These are phyloP conservation scores for Gentiana dahurica DNA, from an alignment of 257 asterid genomes.

Conservation along the genomic window DNA sequence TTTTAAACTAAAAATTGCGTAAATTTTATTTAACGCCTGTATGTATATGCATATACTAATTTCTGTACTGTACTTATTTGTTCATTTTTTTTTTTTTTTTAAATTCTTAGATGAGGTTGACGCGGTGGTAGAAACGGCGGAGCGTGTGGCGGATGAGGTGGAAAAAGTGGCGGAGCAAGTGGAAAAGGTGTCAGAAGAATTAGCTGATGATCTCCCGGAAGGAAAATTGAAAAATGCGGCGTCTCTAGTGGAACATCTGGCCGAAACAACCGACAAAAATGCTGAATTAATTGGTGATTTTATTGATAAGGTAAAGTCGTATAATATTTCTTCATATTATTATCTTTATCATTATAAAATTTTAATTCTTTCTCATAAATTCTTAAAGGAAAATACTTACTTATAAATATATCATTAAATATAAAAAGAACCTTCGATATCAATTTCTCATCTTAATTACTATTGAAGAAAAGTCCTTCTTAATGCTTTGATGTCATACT, in stretches of 20 bases:
- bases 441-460: no score
- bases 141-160: slow-evolving; percentile 13
- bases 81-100: not conserved
- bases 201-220: slow-evolving; percentile 16
- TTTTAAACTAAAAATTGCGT: not conserved
- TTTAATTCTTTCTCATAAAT: no score
- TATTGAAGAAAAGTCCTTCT: no score
- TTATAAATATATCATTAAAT: no score
- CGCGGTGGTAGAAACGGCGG: slow-evolving; percentile 9
- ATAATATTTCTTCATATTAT: no score
- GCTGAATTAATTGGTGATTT: slow-evolving; percentile 13
- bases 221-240: slow-evolving; percentile 11
- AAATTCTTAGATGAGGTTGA: slow-evolving; percentile 11
- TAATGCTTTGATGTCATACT: no score
- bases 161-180: slow-evolving; percentile 23
- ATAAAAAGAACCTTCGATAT: no score
- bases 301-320: slow-evolving; percentile 20
- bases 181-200: slow-evolving; percentile 17
- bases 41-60: no score
- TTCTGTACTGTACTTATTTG: no score
- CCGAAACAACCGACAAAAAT: slow-evolving; percentile 12
- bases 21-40: no score
- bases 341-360: no score
- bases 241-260: slow-evolving; percentile 12
- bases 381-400: no score